Percentiles rank a stretch among this genome's conserved stretches.
These are phyloP conservation scores for Cutaneotrichosporon sp. DNA, from an alignment of 1,284 basidiomycete species.

Conservation along the genomic window DNA sequence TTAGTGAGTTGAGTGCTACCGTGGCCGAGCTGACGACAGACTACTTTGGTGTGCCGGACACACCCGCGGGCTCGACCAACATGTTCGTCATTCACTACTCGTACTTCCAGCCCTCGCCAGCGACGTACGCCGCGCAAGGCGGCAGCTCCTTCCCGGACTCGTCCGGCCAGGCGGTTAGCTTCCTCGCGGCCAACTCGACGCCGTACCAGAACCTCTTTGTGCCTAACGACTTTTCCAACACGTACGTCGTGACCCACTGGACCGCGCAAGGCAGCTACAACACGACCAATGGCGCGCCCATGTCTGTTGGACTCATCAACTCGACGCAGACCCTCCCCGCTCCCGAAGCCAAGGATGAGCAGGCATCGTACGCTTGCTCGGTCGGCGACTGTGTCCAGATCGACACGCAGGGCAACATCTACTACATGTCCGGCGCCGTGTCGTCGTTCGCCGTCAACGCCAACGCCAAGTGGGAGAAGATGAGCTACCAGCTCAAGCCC, in stretches of 20 bases:
- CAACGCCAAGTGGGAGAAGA: constrained; percentile 42
- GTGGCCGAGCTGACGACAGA: constrained; percentile 32
- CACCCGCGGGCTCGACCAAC: constrained; percentile 60
- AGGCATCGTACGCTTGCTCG: constrained; percentile 67
- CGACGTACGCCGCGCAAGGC: constrained; percentile 55
- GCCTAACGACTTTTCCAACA: constrained; percentile 69
- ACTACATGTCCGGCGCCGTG: constrained; percentile 60
- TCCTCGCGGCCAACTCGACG: constrained; percentile 61
- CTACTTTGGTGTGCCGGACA: constrained; percentile 69
- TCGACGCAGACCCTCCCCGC: constrained; percentile 65
- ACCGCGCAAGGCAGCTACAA: constrained; percentile 40
- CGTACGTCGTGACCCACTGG: constrained; percentile 62
- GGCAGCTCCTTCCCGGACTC: constrained; percentile 62
- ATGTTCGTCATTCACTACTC: constrained; percentile 85
- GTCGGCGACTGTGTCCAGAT: constrained; percentile 69
- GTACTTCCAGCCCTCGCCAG: constrained; percentile 70
- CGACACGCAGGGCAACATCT: constrained; percentile 60
- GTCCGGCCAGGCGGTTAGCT: constrained; percentile 68
- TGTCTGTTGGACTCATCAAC: constrained; percentile 55
- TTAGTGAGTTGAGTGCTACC: constrained; percentile 23
- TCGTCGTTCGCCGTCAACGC: constrained; percentile 38
- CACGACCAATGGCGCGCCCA: constrained; percentile 32
- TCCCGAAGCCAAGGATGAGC: constrained; percentile 61
- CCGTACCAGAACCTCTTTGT: constrained; percentile 78
- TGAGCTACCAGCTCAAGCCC: constrained; percentile 31